Evolutionary conservation across 805 yeast species (phyloP).

Genomic region (Nakazawaea ishiwadae): DNA sequence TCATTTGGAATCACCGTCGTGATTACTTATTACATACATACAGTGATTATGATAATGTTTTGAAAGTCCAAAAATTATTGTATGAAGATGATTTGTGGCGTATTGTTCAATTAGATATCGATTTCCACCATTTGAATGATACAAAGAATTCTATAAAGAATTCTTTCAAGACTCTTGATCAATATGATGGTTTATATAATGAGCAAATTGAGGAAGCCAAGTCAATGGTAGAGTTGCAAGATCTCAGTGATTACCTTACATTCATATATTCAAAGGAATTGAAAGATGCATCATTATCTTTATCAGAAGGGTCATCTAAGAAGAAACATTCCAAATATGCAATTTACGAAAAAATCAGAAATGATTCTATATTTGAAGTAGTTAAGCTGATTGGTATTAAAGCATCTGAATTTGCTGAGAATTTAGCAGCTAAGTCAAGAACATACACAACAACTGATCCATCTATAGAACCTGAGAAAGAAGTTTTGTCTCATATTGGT

Average conservation of each 20-base stretch:
- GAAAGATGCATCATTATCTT: conserved; percentile 35
- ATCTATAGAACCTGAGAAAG: conserved; percentile 51
- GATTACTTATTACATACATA: conserved; percentile 70
- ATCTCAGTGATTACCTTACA: conserved; percentile 75
- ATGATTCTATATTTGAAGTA: conserved; percentile 58
- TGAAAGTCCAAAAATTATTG: conserved; percentile 46
- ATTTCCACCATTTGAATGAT: conserved; percentile 77
- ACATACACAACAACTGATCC: conserved; percentile 72
- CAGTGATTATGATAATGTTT: conserved; percentile 35
- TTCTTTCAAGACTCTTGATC: conserved; percentile 47
- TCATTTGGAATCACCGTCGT: conserved; percentile 92
- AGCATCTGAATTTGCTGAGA: conserved; percentile 80
- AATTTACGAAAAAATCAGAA: conserved; percentile 61
- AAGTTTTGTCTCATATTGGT: conserved; percentile 38
- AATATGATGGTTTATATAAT: conserved; percentile 53
- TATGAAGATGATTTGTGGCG: conserved; percentile 91
- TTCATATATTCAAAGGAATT: conserved; percentile 64
- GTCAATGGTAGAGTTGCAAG: conserved; percentile 78
- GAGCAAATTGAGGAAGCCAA: conserved; percentile 53
- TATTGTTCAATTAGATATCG: conserved; percentile 79
- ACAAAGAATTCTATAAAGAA: conserved; percentile 58
- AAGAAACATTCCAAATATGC: conserved; percentile 59
- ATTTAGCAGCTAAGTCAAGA: conserved; percentile 61
- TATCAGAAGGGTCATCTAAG: conserved; percentile 18
- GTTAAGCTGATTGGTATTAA: conserved; percentile 70